Evolutionary conservation across 169 alveolate genomes (phyloP).

Genomic region (Cryptosporidium tyzzeri): DNA sequence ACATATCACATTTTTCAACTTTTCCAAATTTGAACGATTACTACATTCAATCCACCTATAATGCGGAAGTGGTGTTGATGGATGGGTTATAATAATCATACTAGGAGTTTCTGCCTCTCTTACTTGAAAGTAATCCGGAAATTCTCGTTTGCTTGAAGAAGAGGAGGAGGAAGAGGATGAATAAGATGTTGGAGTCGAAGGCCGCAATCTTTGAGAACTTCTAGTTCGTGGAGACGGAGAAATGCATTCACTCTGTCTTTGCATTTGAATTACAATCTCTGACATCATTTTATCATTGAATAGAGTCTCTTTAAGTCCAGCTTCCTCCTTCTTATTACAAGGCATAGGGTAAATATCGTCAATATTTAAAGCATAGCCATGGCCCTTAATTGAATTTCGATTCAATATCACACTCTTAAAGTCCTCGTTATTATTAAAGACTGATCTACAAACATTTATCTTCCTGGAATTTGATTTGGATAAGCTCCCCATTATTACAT

Average conservation of each 20-base stretch:
- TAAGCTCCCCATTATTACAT: constrained; percentile 36
- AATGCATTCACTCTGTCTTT: constrained; percentile 22
- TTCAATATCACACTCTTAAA: neutral
- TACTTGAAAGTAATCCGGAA: neutral
- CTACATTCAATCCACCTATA: constrained; percentile 58
- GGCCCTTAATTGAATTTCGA: constrained; percentile 17
- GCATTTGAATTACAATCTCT: constrained; percentile 54
- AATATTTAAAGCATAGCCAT: constrained; percentile 22
- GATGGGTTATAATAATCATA: constrained; percentile 48
- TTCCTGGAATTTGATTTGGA: neutral
- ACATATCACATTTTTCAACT: constrained; percentile 44
- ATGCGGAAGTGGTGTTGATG: constrained; percentile 54
- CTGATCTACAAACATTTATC: neutral
- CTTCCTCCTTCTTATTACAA: constrained; percentile 15
- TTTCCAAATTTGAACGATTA: constrained; percentile 27
- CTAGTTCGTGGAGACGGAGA: constrained; percentile 35
- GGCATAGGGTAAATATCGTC: constrained; percentile 58
- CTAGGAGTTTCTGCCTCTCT: constrained; percentile 26
- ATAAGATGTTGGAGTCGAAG: neutral
- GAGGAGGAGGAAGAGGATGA: neutral
- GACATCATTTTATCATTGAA: constrained; percentile 49
- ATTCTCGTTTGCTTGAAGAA: neutral
- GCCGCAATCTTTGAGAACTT: neutral
- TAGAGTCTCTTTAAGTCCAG: neutral
- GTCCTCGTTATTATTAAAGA: neutral